Base-by-base conservation (phyloP, 495 filamentous ascomycete species). In the Aspergillus sclerotioniger region DNA sequence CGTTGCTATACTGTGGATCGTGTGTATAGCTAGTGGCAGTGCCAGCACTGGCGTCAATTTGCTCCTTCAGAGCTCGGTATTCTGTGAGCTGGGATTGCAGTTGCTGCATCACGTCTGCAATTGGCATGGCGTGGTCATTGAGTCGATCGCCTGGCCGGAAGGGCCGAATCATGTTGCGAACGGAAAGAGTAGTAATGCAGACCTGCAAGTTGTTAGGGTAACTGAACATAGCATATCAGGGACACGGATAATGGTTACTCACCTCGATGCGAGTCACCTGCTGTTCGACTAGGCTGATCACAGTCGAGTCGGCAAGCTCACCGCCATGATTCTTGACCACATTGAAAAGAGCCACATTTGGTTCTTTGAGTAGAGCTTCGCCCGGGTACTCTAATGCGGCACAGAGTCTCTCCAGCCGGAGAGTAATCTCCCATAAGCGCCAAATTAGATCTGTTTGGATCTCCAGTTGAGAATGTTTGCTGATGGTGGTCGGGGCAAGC, bases 201-300 rank as follows among this genome's bases (percentile, higher is more conserved):
- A 84, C 80, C 84, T 87, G 47, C 32, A 25, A 17, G n/a, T 10
- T 9, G 53, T 73, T 28, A 71, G 53, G 25, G 25, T 25, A 2
- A 25, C 25, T 25, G 25, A 25, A 25, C 12, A 54, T 7, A n/a
- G n/a, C n/a, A 45, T 6, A n/a, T 41, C 21, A 19, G 21, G 53
- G 56, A 25, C 16, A 43, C 13, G 56, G 52, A 5, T 8, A 10
- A 31, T 20, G 6, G 13, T 60, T 37, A 75, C 88, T 64, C 79
- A 94, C 92, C 84, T 99, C 94, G 67, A 99, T 96, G 56, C 94
- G 83, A 57, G 89, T 90, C 56, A 98, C 87, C 76, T 96, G 90
- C 67, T 97, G 92, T 67, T 96, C 93, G 62, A 98, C 81, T 68
- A 98, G 88, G 65, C 89, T 89, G 41, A 93, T 67, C 64, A 96